These are phyloP conservation scores for Cornus controversa DNA, from an alignment of 148 eudicot genomes.

Conservation along the genomic window DNA sequence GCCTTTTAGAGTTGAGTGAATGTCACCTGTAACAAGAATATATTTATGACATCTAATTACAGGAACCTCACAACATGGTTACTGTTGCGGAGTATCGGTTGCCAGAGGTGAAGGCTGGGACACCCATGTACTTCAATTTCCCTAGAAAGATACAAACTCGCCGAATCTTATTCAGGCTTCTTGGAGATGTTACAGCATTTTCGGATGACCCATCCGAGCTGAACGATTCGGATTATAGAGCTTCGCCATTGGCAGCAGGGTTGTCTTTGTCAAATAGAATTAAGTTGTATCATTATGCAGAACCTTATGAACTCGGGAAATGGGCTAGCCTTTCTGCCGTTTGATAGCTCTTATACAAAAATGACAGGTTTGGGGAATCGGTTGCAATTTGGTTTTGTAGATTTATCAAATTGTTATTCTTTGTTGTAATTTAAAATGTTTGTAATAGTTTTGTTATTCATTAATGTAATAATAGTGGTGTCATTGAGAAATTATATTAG, in stretches of 20 bases:
- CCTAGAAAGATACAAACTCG: slow-evolving; percentile 73
- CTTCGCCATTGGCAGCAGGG: slow-evolving; percentile 63
- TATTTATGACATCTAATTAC: slow-evolving; percentile 5
- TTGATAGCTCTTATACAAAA: slow-evolving; percentile 30
- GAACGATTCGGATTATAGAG: slow-evolving; percentile 60
- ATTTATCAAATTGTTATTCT: slow-evolving; percentile 14
- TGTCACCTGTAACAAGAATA: background rate
- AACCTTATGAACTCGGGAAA: slow-evolving; percentile 89
- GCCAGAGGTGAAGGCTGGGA: slow-evolving; percentile 83
- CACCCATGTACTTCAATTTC: slow-evolving; percentile 87
- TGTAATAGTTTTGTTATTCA: slow-evolving; percentile 2
- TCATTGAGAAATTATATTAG: background rate
- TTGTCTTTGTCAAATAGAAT: slow-evolving; percentile 77
- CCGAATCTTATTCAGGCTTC: slow-evolving; percentile 68
- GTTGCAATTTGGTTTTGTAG: slow-evolving; percentile 12
- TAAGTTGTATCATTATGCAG: slow-evolving; percentile 82
- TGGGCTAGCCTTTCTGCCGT: slow-evolving; percentile 79
- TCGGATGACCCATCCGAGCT: slow-evolving; percentile 75
- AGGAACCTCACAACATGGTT: slow-evolving; percentile 81
- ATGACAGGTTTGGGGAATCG: background rate
- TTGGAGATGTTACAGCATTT: slow-evolving; percentile 81
- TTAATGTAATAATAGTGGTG: background rate
- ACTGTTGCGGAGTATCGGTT: slow-evolving; percentile 75
- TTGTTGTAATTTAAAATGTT: slow-evolving; percentile 14
- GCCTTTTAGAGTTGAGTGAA: background rate